A percentile compares a stretch with the other conserved stretches of the same genome.
Conservation (phyloP, 495 filamentous ascomycete genomes). For the Chaetomidium leptoderma region DNA sequence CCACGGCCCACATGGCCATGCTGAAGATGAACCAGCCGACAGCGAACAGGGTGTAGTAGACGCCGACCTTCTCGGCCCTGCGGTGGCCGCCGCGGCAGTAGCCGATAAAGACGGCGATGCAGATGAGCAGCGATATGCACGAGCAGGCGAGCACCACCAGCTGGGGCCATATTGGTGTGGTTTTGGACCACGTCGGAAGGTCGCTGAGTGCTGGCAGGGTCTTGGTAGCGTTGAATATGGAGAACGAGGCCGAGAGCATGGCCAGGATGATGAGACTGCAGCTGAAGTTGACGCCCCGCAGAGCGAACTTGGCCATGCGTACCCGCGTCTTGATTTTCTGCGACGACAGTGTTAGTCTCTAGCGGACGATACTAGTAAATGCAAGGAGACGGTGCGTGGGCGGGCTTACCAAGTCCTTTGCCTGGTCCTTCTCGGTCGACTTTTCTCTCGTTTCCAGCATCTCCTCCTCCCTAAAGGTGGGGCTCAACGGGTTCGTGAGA, state of each 20-base stretch:
- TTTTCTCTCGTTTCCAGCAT: conserved; percentile 75
- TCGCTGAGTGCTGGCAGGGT: conserved; percentile 66
- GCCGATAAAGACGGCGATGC: conserved; percentile 72
- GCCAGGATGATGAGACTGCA: conserved; percentile 92
- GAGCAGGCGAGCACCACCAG: conserved; percentile 73
- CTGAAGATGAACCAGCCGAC: conserved; percentile 91
- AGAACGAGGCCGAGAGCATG: conserved; percentile 77
- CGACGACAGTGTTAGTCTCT: conserved; percentile 34
- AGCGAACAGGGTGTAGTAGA: conserved; percentile 91
- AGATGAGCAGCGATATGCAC: conserved; percentile 73
- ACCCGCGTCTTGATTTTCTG: conserved; percentile 92
- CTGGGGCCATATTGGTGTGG: conserved; percentile 83
- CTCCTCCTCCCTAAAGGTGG: conserved; percentile 84
- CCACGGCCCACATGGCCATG: conserved; percentile 87
- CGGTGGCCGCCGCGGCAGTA: conserved; percentile 88
- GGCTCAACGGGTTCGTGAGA: conserved; percentile 66
- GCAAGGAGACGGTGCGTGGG: too few species aligned
- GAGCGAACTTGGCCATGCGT: conserved; percentile 86
- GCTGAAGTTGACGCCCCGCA: conserved; percentile 90
- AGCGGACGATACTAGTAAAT: too few species aligned
- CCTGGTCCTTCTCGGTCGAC: conserved; percentile 73
- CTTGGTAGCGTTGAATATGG: conserved; percentile 83
- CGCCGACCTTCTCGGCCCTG: conserved; percentile 82
- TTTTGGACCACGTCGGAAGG: conserved; percentile 75
- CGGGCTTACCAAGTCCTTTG: conserved; percentile 71